These are phyloP conservation scores for Fusarium sp. DNA, from an alignment of 2,329 filamentous ascomycete species.

Conservation along the genomic window DNA sequence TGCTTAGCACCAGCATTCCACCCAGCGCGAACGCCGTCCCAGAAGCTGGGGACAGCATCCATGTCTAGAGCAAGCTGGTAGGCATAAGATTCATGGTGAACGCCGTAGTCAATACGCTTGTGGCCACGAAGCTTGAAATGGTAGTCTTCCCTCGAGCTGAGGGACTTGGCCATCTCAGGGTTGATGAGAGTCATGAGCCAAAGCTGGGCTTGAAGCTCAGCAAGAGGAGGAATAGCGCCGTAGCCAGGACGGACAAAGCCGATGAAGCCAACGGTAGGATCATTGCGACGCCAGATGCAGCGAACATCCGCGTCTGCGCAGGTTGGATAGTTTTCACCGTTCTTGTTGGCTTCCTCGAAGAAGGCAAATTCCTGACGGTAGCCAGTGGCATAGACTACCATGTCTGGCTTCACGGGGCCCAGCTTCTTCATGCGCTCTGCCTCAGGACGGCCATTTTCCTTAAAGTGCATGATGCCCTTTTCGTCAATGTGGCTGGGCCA, in stretches of 20 bases:
- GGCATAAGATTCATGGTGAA: neutral
- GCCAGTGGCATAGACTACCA: neutral
- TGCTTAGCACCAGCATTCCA: neutral
- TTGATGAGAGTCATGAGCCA: constrained; percentile 45
- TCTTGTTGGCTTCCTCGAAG: neutral
- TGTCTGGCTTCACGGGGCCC: neutral
- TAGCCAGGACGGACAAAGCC: neutral
- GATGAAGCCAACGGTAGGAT: neutral
- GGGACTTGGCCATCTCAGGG: neutral
- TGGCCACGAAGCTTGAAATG: neutral
- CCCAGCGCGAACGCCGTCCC: neutral
- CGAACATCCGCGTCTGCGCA: neutral
- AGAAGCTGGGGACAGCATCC: neutral
- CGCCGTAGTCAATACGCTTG: neutral
- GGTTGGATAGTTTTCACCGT: neutral
- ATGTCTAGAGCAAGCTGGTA: neutral
- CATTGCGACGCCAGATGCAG: neutral
- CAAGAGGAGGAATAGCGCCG: neutral
- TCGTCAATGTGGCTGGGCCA: constrained; percentile 50
- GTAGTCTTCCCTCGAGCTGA: neutral
- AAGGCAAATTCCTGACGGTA: neutral
- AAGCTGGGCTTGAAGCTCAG: constrained; percentile 52
- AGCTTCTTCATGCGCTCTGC: constrained; percentile 46
- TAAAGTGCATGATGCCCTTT: constrained; percentile 51
- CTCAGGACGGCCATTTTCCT: constrained; percentile 47